Base-by-base conservation (phyloP, 1,139 yeast species). In the Debaryomyces sp. region DNA sequence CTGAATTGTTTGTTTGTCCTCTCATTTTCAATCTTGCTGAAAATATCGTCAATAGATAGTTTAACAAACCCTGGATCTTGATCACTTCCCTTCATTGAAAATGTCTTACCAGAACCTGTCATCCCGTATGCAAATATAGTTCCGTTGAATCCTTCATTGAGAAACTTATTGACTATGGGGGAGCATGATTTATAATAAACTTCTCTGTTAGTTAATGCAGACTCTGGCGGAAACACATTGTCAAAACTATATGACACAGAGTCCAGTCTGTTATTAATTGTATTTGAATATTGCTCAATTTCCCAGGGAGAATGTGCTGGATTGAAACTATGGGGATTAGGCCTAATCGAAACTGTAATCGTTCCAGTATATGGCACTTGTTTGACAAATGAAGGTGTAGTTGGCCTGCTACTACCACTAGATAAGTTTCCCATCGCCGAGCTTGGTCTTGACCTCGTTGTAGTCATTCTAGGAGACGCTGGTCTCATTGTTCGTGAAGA, bases 51-150 rank as follows among this genome's bases (percentile, higher is more conserved):
- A 4, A 87, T 84, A 1, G 96, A 87, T 37, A 85, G 71, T 22
- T 88, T 87, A 39, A 91, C 89, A 49, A 91, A 79, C 23, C 97
- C 97, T 0, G 89, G 86, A 56, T 88, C 90, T 1, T 63, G 56
- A 0, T 70, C 73, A 9, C 78, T 73, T 30, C 97, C 97, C 54
- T 87, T 87, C 97, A 92, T 90, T 2, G 96, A 86, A 62, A 82
- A 87, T 0, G 98, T 92, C 64, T 92, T 92, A 29, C 98, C 98
- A 1, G 97, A 89, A 0, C 98, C 98, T 0, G 98, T 90, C 92
- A 89, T 89, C 44, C 97, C 96, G 62, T 91, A 90, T 2, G 97
- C 96, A 66, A 92, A 90, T 1, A 92, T 85, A 0, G 97, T 92
- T 8, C 94, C 96, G 61, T 91, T 90, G 64, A 73, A 91, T 0